Evolutionary conservation across 176 grass and related monocot genomes (phyloP), one percentile per base, ranked within the genome.

Genomic region (Guadua angustifolia): DNA sequence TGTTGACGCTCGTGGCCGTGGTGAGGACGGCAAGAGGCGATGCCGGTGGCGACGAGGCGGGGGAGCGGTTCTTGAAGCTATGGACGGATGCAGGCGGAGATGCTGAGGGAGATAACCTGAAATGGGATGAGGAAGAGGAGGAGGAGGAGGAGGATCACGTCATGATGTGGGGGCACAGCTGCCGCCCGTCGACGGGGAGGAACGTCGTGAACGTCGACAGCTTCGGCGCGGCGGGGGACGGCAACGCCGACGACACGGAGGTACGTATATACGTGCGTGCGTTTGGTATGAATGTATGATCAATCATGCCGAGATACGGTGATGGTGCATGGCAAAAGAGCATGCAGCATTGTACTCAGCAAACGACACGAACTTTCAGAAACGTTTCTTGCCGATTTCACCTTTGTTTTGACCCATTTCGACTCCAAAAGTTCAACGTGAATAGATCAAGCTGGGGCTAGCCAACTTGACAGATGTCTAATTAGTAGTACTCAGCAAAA

Each of bases 181-280:
- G 64, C 16, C 67, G 64, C 39, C 75, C 57, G 72, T 2, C 21
- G 35, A 21, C 45, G 42, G 36, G 76, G 42, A 88, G 73, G 86
- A 88, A 94, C 66, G 82, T 90, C 50, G 87, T 98, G 50, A 95
- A 89, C 75, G 96, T 95, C 68, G 88, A 98, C 52, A 90, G 76
- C 87, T 98, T 90, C 74, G 96, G 91, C 17, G 93, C 91, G 0
- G 89, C 75, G 5, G 96, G 96, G 0, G 88, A 98, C 84, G 96
- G 93, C 51, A 10, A 81, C 61, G 66, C 80, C 76, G 91, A 98
- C 82, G 96, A 98, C 81, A 98, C 96, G 16, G 63, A 89, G 93
- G 96, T 98, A 83, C 4, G 5, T 89, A 89, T 91, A 93, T 98
- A 83, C 4, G 5, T 89, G 55, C 55, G 55, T 55, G 52, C 16